Conservation (phyloP, 2,329 filamentous ascomycete species). For the Periglandula ipomoeae region DNA sequence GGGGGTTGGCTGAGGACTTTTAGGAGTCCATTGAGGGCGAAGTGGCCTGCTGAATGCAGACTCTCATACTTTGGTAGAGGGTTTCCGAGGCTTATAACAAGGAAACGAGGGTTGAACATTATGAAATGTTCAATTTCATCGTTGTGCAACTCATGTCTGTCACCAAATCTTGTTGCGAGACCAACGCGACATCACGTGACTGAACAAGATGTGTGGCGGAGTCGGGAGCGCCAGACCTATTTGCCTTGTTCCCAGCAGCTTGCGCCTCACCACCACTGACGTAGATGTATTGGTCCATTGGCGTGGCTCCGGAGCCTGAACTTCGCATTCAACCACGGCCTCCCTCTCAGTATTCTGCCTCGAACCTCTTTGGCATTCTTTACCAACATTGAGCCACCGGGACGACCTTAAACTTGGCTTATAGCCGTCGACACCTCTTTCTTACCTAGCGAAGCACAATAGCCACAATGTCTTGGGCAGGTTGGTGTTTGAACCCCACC, state of each 20-base stretch:
- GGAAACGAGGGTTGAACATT: conserved; percentile 45
- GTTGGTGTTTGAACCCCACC: conserved; percentile 31
- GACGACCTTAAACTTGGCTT: not conserved
- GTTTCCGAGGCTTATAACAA: conserved; percentile 85
- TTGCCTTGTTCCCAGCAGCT: not conserved
- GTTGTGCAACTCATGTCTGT: too few species aligned
- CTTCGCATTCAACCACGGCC: not conserved
- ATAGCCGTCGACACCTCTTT: not conserved
- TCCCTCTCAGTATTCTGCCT: not conserved
- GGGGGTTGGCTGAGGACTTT: conserved; percentile 33
- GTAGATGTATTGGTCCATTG: conserved; percentile 17
- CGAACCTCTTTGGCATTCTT: not conserved
- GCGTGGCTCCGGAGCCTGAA: conserved; percentile 23
- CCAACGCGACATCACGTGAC: conserved; percentile 22
- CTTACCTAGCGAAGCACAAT: conserved; percentile 8
- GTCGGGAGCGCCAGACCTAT: not conserved
- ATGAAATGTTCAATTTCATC: too few species aligned
- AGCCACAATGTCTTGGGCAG: conserved; percentile 60
- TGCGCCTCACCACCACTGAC: conserved; percentile 13
- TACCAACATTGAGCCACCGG: not conserved
- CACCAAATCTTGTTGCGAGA: conserved; percentile 2
- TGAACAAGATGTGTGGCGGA: conserved; percentile 7
- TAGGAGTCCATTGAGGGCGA: conserved; percentile 55
- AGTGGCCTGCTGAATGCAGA: conserved; percentile 81
- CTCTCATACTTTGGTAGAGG: conserved; percentile 66